Evolutionary conservation across 208 protist species (phyloP).

Genomic region (Angomonas deanei): DNA sequence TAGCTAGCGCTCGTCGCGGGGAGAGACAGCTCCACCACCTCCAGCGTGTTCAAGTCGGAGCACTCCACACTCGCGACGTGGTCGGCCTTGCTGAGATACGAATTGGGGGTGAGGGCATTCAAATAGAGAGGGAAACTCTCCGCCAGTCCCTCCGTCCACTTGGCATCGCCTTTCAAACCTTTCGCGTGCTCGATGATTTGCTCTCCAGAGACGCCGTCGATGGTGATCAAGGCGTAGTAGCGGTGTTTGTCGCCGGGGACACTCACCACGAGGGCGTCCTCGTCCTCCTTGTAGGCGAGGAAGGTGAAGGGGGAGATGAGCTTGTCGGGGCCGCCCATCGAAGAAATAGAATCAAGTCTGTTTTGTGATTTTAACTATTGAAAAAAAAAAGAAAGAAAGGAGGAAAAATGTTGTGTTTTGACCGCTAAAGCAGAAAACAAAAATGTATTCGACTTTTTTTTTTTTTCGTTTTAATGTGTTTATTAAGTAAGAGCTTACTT

Average conservation of each 20-base stretch:
- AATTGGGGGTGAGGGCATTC: background rate
- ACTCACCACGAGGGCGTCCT: constrained; percentile 8
- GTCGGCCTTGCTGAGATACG: background rate
- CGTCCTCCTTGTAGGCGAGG: constrained; percentile 22
- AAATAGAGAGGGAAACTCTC: constrained; percentile 20
- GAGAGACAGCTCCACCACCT: constrained; percentile 16
- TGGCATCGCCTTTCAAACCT: background rate
- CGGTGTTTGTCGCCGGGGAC: background rate
- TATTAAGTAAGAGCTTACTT: no score
- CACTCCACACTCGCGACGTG: constrained; percentile 17
- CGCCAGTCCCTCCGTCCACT: constrained; percentile 13
- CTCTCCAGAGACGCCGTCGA: constrained; percentile 17
- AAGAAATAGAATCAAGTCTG: background rate
- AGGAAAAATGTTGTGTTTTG: constrained; percentile 1
- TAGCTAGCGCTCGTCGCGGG: constrained; percentile 13
- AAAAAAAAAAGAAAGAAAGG: background rate
- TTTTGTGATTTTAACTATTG: no score
- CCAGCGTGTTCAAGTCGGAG: constrained; percentile 15
- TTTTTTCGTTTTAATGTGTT: background rate
- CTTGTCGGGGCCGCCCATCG: background rate
- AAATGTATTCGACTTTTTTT: background rate
- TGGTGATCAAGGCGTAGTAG: constrained; percentile 12
- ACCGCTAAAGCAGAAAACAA: background rate
- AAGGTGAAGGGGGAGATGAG: constrained; percentile 23
- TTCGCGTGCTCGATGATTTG: constrained; percentile 13